phyloP scores from a whole-genome alignment of 768 basidiomycete genomes.

The Agaricus blazei region DNA sequence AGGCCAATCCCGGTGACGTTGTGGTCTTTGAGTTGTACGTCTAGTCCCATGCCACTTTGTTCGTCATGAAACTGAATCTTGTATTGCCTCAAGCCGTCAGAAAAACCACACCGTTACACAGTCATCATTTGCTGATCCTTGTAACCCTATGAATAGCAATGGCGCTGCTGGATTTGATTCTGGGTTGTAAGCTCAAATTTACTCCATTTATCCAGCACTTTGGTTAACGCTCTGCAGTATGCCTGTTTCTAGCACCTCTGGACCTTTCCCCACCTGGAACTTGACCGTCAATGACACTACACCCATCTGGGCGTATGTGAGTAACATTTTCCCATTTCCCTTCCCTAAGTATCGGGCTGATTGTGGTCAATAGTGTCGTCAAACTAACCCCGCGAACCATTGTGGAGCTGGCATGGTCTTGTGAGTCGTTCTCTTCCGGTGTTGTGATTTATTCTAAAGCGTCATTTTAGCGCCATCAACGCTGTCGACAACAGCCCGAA shows the following conservation, averaged over 20 bases:
- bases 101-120: constrained; percentile 70
- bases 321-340: constrained; percentile 12
- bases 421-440: constrained; percentile 22
- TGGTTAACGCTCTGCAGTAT: constrained; percentile 19
- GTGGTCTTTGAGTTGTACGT: constrained; percentile 58
- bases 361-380: constrained; percentile 31
- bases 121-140: constrained; percentile 57
- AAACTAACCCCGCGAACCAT: constrained; percentile 32
- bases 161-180: constrained; percentile 47
- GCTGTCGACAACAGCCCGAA: constrained; percentile 41
- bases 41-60: neutral
- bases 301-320: constrained; percentile 54
- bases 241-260: constrained; percentile 36
- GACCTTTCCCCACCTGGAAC: constrained; percentile 50
- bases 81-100: constrained; percentile 34
- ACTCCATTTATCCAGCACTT: neutral
- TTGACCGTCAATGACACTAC: constrained; percentile 53
- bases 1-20: constrained; percentile 47
- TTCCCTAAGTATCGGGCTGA: neutral
- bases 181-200: constrained; percentile 41
- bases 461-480: constrained; percentile 45
- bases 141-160: constrained; percentile 36
- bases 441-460: neutral
- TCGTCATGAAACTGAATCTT: neutral
- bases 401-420: constrained; percentile 54